These are phyloP conservation scores for Scleroderma bovista DNA, from an alignment of 768 basidiomycete species.

Conservation along the genomic window DNA sequence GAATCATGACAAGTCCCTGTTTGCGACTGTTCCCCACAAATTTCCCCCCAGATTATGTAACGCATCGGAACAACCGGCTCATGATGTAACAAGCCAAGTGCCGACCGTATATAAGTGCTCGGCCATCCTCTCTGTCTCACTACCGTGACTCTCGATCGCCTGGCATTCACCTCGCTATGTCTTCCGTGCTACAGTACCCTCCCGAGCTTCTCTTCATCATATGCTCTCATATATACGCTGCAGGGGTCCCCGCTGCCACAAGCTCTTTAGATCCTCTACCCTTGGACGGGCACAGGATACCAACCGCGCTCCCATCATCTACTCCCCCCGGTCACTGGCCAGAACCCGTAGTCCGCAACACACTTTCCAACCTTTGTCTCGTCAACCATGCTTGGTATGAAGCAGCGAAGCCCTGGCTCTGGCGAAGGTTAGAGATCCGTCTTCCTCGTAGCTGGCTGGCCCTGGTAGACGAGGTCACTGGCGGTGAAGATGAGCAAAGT, in stretches of 20 bases:
- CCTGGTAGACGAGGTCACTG: slow-evolving; percentile 73
- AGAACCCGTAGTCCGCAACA: slow-evolving; percentile 57
- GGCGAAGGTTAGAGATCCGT: slow-evolving; percentile 78
- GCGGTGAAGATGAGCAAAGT: slow-evolving; percentile 48
- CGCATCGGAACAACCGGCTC: neutral
- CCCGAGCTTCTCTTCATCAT: slow-evolving; percentile 69
- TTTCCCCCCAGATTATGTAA: neutral
- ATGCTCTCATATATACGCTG: slow-evolving; percentile 64
- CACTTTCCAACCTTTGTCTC: slow-evolving; percentile 67
- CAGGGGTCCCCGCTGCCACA: slow-evolving; percentile 47
- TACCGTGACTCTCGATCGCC: neutral
- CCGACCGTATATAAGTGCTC: neutral
- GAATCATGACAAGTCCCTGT: neutral
- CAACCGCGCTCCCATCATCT: slow-evolving; percentile 68
- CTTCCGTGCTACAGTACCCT: slow-evolving; percentile 46
- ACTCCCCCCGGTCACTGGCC: slow-evolving; percentile 66
- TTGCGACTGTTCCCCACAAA: neutral
- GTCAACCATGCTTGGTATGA: slow-evolving; percentile 75
- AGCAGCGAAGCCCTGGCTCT: slow-evolving; percentile 85
- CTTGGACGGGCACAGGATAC: slow-evolving; percentile 35
- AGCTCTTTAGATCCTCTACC: slow-evolving; percentile 71
- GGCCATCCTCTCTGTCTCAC: neutral
- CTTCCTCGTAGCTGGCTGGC: slow-evolving; percentile 82
- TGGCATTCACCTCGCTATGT: slow-evolving; percentile 12
- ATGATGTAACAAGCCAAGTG: neutral